Percentiles rank a stretch among this genome's conserved stretches.
Conservation (phyloP, 169 alveolate genomes). For the Miamiensis avidus region DNA sequence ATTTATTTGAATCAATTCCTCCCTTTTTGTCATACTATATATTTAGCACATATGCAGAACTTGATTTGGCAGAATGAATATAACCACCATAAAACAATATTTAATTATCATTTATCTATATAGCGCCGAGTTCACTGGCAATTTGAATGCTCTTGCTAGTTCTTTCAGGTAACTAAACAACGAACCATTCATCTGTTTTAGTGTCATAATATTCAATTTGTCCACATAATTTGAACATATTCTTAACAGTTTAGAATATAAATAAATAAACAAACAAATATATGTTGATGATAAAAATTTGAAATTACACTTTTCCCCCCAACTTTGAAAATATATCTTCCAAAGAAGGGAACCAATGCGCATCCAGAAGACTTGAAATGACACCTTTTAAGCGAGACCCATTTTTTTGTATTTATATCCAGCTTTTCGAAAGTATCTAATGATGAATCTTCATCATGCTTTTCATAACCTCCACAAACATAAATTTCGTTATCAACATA, state of each 20-base stretch:
- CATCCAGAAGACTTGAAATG: not conserved
- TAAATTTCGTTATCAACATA: too few species aligned
- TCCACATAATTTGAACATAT: not conserved
- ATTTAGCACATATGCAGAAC: not conserved
- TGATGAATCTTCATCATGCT: not conserved
- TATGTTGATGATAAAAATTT: not conserved
- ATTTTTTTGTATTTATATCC: not conserved
- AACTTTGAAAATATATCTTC: not conserved
- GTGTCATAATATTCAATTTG: not conserved
- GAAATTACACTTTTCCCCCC: not conserved
- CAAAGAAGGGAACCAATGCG: not conserved
- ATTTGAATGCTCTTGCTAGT: not conserved
- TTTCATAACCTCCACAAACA: not conserved
- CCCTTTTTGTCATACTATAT: not conserved
- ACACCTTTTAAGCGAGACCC: not conserved
- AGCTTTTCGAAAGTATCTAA: not conserved
- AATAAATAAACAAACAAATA: not conserved
- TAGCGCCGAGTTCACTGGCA: not conserved
- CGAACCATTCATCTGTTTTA: not conserved
- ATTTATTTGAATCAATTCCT: not conserved
- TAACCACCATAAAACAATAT: not conserved
- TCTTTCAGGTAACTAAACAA: not conserved
- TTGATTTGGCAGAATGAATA: not conserved
- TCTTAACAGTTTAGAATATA: not conserved
- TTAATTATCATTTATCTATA: too few species aligned